Conservation (phyloP, 805 yeast species). For the Tetrapisispora fleetii region DNA sequence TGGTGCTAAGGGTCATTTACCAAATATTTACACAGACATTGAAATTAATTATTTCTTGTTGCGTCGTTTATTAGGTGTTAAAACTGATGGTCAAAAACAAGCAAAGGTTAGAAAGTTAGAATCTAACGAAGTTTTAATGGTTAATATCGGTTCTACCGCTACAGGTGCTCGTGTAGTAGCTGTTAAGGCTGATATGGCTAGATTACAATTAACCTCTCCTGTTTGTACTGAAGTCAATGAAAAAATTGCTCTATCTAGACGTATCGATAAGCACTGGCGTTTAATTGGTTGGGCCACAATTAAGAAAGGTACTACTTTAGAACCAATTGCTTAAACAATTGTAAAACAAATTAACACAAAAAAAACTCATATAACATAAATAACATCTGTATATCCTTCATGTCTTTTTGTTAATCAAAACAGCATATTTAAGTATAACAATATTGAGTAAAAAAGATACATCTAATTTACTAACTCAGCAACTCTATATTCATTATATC, state of each 20-base stretch:
- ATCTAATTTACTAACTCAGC: not conserved
- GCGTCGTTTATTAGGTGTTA: constrained; percentile 95
- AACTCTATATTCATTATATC: too few species aligned
- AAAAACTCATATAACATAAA: constrained; percentile 1
- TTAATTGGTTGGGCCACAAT: constrained; percentile 99
- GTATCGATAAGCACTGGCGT: constrained; percentile 99
- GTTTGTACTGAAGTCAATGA: constrained; percentile 98
- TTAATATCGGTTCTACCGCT: constrained; percentile 97
- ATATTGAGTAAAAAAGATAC: constrained; percentile 1
- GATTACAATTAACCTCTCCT: constrained; percentile 91
- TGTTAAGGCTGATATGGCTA: constrained; percentile 98
- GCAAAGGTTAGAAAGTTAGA: constrained; percentile 94
- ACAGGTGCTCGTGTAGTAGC: constrained; percentile 98
- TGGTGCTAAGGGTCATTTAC: constrained; percentile 93
- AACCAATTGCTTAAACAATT: constrained; percentile 42
- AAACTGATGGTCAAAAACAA: constrained; percentile 94
- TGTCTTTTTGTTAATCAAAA: constrained; percentile 8
- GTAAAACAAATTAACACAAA: not conserved
- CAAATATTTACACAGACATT: constrained; percentile 92
- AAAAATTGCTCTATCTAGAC: constrained; percentile 96
- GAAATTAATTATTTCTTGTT: constrained; percentile 94
- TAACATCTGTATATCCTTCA: constrained; percentile 1
- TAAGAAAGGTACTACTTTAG: constrained; percentile 84
- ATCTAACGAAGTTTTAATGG: constrained; percentile 94
- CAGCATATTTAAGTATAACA: constrained; percentile 11